Percentiles rank a stretch among this genome's conserved stretches.
These are phyloP conservation scores for Kluyveromyces starmeri DNA, from an alignment of 805 yeast species.

Conservation along the genomic window DNA sequence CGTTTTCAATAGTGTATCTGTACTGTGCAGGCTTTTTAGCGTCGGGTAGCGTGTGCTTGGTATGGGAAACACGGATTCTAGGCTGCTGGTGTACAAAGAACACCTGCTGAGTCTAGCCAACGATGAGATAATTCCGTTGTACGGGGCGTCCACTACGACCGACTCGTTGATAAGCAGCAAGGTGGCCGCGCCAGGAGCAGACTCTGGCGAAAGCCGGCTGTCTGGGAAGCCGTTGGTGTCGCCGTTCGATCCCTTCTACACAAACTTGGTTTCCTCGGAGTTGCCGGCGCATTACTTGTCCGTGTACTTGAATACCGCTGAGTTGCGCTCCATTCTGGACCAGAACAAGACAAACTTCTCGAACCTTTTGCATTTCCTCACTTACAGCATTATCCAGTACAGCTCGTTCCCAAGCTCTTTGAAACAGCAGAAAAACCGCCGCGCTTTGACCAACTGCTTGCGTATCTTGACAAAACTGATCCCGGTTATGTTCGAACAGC, in stretches of 20 bases:
- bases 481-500: constrained; percentile 58
- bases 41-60: no score
- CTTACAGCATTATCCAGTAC: constrained; percentile 24
- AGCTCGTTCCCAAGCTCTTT: constrained; percentile 1
- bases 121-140: constrained; percentile 20
- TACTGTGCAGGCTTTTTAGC: no score
- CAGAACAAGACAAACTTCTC: constrained; percentile 50
- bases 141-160: constrained; percentile 6
- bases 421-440: constrained; percentile 11
- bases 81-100: constrained; percentile 42
- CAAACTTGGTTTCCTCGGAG: constrained; percentile 2
- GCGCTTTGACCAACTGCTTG: constrained; percentile 45
- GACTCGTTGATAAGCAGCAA: constrained; percentile 3
- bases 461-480: constrained; percentile 55
- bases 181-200: background rate
- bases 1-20: no score
- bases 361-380: constrained; percentile 37
- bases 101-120: constrained; percentile 53
- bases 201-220: background rate
- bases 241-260: constrained; percentile 4
- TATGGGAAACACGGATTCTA: constrained; percentile 76
- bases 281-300: constrained; percentile 4
- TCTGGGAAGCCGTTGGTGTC: background rate
- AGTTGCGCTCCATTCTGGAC: constrained; percentile 51
- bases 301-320: constrained; percentile 38